Base-by-base conservation (phyloP, 176 grass and related monocot genomes). In the Carex kokanica region DNA sequence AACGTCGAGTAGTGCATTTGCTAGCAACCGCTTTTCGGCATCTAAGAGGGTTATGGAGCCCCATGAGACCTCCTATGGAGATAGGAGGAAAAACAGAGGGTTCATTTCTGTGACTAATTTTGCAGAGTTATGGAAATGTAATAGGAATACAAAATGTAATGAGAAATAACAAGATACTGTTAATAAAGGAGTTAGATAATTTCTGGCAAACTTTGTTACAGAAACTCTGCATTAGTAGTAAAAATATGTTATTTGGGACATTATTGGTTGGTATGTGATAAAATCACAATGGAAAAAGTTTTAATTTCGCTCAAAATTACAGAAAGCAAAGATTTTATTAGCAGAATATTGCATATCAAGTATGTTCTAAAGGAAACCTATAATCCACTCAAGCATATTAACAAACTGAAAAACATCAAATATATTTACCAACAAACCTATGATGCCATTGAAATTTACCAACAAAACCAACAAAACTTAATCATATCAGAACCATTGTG, bases 1-100 rank as follows among this genome's bases (percentile, higher is more conserved):
- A 90, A 98, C 90, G 81, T 94, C 95, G 0, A 98, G 87, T 54
- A 97, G 70, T 36, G 95, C 90, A 86, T 97, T 97, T 84, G 90
- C 95, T 0, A 97, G 83, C 47, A 97, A 83, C 23, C 95, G 87
- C 90, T 87, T 94, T 90, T 97, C 95, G 1, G 90, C 92, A 85
- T 98, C 95, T 87, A 98, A 62, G 10, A 98, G 86, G 24, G 95
- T 75, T 77, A 98, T 81, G 2, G 86, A 90, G 3, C 95, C 90
- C 95, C 92, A 98, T 12, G 67, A 75, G 13, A 86, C 66, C 61
- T 87, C 68, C 95, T 94, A 74, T 18, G 3, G 40, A 24, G 51
- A 57, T 80, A 73, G 32, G 11, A 11, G 29, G 38, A 68, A 55
- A 31, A 53, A 29, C 5, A 55, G 11, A 31, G 21, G 12, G 24